Evolutionary conservation across 345 rosid species (phyloP), one percentile per base, ranked within the genome.

Genomic region (Cardamine chenopodiifolia): DNA sequence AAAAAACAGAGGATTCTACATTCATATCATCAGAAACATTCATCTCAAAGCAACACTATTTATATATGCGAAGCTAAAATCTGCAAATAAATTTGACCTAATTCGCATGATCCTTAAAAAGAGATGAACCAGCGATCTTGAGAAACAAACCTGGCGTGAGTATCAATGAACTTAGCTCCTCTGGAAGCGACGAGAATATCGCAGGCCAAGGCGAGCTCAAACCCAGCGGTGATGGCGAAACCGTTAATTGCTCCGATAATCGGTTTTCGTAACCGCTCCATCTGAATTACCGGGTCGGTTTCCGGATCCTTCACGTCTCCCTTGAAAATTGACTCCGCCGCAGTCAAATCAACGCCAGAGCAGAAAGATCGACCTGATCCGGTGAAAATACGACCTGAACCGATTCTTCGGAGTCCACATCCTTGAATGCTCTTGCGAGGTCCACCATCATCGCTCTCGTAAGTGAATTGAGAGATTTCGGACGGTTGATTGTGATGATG

Each of bases 251-350:
- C 99, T 23, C 98, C 98, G 63, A 95, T 89, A 2, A 95, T 90
- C 49, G 96, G 98, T 76, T 89, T 92, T 26, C 78, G 65, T 65
- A 92, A 90, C 19, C 49, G 85, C 56, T 90, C 97, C 98, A 95
- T 95, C 77, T 95, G 98, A 7, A 73, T 78, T 1, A 90, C 88
- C 23, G 88, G 87, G 71, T 95, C 92, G 14, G 83, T 3, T 61
- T 92, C 96, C 61, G 74, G 72, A 71, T 92, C 98, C 83, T 89
- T 95, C 3, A 92, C 96, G 74, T 92, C 97, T 10, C 99, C 99
- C 54, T 95, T 92, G 76, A 95, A 95, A 37, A 95, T 92, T 8
- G 86, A 84, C 82, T 92, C 96, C 3, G 97, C 98, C 4, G 87
- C 84, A 17, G 90, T 95, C 70, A 92, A 83, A 76, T 95, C 99